phyloP scores from a whole-genome alignment of 805 yeast genomes.

The Wickerhamomyces subpelliculosus region DNA sequence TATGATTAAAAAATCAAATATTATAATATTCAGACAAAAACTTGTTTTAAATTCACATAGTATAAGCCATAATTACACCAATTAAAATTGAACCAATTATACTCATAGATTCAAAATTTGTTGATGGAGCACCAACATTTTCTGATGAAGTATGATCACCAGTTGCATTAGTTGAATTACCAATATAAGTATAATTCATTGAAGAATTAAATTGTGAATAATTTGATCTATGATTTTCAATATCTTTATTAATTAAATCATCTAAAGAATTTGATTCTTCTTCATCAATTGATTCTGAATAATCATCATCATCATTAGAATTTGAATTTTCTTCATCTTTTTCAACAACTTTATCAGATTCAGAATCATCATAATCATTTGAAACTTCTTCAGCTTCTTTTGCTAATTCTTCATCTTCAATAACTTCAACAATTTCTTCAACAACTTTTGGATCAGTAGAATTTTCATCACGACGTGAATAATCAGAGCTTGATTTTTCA shows the following conservation, averaged over 20 bases:
- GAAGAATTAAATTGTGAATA: not conserved
- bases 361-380: slow-evolving; percentile 2
- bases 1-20: too few relatives aligned
- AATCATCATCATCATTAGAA: not conserved
- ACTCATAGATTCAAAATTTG: slow-evolving; percentile 4
- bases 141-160: not conserved
- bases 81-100: not conserved
- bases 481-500: too few relatives aligned
- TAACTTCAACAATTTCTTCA: slow-evolving; percentile 1
- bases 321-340: not conserved
- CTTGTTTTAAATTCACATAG: too few relatives aligned
- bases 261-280: not conserved
- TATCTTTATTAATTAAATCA: slow-evolving; percentile 8
- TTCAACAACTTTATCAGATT: not conserved
- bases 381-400: slow-evolving; percentile 4
- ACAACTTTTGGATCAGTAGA: slow-evolving; percentile 1
- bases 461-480: slow-evolving; percentile 1
- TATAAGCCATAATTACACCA: not conserved
- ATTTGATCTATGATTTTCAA: slow-evolving; percentile 1
- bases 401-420: slow-evolving; percentile 8
- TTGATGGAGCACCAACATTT: not conserved
- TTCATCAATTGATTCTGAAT: not conserved
- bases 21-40: too few relatives aligned
- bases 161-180: slow-evolving; percentile 1
- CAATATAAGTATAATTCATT: not conserved